A percentile compares a stretch with the other conserved stretches of the same genome.
Conservation (phyloP, 2,329 filamentous ascomycete genomes). For the Pyrenochaeta sp. region DNA sequence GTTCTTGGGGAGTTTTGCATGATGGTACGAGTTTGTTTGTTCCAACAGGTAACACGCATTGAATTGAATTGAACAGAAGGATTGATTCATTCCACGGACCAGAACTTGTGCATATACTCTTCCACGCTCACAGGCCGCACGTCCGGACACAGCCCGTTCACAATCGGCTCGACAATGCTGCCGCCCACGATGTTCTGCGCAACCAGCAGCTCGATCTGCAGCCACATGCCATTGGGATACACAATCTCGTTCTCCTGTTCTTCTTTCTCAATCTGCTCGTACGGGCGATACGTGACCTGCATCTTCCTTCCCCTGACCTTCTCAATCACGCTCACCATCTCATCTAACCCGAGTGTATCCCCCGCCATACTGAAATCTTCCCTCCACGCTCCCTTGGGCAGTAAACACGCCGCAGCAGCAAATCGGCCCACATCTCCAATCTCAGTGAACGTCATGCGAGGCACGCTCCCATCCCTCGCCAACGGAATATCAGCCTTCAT, state of each 20-base stretch:
- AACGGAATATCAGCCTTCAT: conserved; percentile 37
- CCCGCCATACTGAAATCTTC: conserved; percentile 45
- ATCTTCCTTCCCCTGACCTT: conserved; percentile 25
- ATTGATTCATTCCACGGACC: conserved; percentile 1
- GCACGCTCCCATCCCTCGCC: conserved; percentile 24
- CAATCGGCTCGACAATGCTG: conserved; percentile 11
- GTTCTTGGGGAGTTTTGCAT: too few species aligned
- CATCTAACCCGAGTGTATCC: conserved; percentile 33
- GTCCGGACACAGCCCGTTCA: conserved; percentile 15
- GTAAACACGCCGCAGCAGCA: conserved; percentile 38
- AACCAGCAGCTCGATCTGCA: conserved; percentile 13
- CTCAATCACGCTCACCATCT: conserved; percentile 32
- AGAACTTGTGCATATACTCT: conserved; percentile 20
- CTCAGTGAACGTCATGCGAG: conserved; percentile 40
- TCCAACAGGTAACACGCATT: too few species aligned
- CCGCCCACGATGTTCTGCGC: conserved; percentile 15
- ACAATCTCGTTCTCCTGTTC: conserved; percentile 9
- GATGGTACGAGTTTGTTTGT: too few species aligned
- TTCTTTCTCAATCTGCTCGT: conserved; percentile 19
- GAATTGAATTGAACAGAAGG: too few species aligned
- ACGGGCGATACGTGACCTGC: conserved; percentile 20
- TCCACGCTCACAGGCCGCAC: conserved; percentile 15
- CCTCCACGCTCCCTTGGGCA: conserved; percentile 32
- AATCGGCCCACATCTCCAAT: conserved; percentile 43
- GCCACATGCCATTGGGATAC: conserved; percentile 18